Evolutionary conservation across 2,329 filamentous ascomycete genomes (phyloP).

Genomic region (Rugonectria rugulosa): DNA sequence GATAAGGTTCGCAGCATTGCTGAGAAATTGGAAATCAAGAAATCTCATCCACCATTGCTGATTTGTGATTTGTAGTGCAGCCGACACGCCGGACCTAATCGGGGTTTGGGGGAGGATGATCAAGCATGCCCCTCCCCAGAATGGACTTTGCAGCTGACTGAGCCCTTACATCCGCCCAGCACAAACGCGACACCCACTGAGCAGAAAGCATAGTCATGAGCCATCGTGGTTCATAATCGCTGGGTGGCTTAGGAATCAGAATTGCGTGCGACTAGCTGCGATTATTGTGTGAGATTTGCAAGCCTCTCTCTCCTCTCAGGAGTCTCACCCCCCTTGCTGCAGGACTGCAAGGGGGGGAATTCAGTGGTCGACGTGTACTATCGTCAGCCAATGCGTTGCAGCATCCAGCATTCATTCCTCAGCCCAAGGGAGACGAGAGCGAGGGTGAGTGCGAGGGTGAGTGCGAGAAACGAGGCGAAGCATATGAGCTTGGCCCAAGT

Average conservation of each 20-base stretch:
- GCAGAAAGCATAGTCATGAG: not conserved
- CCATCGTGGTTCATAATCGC: not conserved
- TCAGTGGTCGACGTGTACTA: no score
- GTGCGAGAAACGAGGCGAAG: not conserved
- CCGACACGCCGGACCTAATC: not conserved
- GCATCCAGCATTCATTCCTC: no score
- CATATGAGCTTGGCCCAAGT: not conserved
- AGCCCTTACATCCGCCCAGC: not conserved
- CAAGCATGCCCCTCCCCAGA: not conserved
- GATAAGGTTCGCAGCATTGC: constrained; percentile 19
- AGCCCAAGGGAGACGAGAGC: no score
- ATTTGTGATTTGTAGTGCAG: constrained; percentile 19
- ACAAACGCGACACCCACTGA: not conserved
- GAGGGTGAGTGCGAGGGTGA: not conserved
- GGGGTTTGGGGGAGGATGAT: constrained; percentile 12
- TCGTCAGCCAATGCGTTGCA: no score
- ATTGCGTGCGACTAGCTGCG: not conserved
- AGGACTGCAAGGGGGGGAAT: no score
- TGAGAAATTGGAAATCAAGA: constrained; percentile 21
- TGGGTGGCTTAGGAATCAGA: constrained; percentile 18
- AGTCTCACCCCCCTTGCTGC: no score
- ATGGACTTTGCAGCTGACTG: not conserved
- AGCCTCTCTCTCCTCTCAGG: no score
- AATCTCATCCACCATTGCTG: constrained; percentile 4
- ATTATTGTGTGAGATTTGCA: no score